phyloP scores from a whole-genome alignment of 2,329 filamentous ascomycete genomes.

The Bipolaris bicolor region DNA sequence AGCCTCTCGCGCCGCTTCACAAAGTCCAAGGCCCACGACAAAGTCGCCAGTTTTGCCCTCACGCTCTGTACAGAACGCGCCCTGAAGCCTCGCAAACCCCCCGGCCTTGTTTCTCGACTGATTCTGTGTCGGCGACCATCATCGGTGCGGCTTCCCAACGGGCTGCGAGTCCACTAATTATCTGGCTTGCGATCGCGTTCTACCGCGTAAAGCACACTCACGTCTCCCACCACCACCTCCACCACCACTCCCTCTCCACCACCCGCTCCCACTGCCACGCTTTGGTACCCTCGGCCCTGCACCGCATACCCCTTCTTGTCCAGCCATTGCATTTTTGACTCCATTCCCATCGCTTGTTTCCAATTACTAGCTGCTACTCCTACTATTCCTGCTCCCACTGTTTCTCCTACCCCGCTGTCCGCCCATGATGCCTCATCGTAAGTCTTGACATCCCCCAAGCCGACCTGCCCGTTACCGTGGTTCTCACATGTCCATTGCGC shows the following conservation, averaged over 20 bases:
- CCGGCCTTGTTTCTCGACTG: slow-evolving; percentile 12
- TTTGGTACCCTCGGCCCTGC: background rate
- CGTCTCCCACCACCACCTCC: slow-evolving; percentile 14
- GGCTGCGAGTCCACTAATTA: background rate
- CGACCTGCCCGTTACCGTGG: slow-evolving; percentile 9
- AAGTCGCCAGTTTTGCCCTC: slow-evolving; percentile 10
- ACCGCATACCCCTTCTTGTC: background rate
- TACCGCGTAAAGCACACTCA: slow-evolving; percentile 18
- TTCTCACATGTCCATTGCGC: slow-evolving; percentile 29
- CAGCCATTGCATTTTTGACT: slow-evolving; percentile 5
- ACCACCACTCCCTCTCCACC: slow-evolving; percentile 4
- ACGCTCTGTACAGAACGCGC: slow-evolving; percentile 27
- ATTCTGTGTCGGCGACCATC: slow-evolving; percentile 9
- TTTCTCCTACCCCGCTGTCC: slow-evolving; percentile 21
- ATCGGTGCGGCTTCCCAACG: slow-evolving; percentile 6
- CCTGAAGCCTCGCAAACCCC: slow-evolving; percentile 4
- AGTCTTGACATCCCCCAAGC: slow-evolving; percentile 26
- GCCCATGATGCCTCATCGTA: slow-evolving; percentile 20
- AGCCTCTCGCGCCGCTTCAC: slow-evolving; percentile 11
- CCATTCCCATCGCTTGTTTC: slow-evolving; percentile 1
- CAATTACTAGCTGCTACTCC: slow-evolving; percentile 18
- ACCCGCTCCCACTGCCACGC: slow-evolving; percentile 5
- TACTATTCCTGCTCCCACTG: background rate
- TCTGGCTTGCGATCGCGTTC: slow-evolving; percentile 27
- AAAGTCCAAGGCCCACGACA: slow-evolving; percentile 13